Conservation (phyloP, 2,329 filamentous ascomycete genomes). For the Chaetomiaceae sp. region DNA sequence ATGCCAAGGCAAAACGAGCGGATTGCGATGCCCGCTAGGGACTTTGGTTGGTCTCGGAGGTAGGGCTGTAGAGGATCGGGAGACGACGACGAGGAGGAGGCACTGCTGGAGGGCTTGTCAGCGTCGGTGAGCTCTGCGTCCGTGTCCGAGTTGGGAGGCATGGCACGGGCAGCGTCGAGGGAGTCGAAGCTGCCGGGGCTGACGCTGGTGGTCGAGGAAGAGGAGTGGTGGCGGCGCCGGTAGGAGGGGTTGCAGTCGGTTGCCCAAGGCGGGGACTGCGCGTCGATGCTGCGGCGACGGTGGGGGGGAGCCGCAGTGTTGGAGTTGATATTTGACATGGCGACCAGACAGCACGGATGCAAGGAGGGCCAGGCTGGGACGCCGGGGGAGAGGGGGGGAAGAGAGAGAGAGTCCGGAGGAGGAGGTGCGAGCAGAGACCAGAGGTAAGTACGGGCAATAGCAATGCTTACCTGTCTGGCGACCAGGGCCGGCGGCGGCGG, state of each 20-base stretch:
- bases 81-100: background rate
- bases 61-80: constrained; percentile 28
- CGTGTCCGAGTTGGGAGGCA: background rate
- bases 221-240: background rate
- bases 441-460: background rate
- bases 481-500: constrained; percentile 16
- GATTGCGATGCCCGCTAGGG: constrained; percentile 55
- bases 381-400: too few species aligned
- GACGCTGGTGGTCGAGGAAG: background rate
- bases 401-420: too few species aligned
- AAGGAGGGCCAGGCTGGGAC: too few species aligned
- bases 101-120: background rate
- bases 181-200: background rate
- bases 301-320: background rate
- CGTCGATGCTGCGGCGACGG: background rate
- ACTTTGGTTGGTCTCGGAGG: constrained; percentile 47
- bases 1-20: constrained; percentile 52
- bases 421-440: background rate
- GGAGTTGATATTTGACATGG: background rate
- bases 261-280: background rate
- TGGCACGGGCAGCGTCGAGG: background rate
- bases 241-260: background rate
- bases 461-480: constrained; percentile 18
- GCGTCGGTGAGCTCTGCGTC: background rate
- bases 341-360: background rate